Conservation (phyloP, 331 rosid species). For the Rosa hybrid region DNA sequence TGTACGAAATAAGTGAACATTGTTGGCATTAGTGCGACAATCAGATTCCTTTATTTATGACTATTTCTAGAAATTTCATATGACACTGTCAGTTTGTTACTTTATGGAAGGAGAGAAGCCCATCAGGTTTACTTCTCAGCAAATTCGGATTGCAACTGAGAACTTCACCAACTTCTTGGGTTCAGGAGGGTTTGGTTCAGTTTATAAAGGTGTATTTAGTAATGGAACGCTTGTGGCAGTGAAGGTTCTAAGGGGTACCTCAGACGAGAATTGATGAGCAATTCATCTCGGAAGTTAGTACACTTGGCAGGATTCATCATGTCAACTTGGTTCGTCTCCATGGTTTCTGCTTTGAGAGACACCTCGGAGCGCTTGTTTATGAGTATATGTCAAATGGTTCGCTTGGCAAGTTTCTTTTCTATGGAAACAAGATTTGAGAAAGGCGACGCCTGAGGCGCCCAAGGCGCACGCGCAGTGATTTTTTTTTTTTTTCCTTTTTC, state of each 20-base stretch:
- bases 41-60: too few species aligned
- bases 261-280: conserved; percentile 40
- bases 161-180: conserved; percentile 42
- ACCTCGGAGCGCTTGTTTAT: conserved; percentile 42
- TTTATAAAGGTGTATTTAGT: conserved; percentile 38
- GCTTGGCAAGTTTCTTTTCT: conserved; percentile 39
- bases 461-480: too few species aligned
- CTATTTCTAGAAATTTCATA: too few species aligned
- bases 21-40: too few species aligned
- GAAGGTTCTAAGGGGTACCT: conserved; percentile 36
- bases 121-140: conserved; percentile 33
- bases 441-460: too few species aligned
- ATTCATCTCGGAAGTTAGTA: conserved; percentile 64
- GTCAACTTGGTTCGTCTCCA: conserved; percentile 46
- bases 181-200: conserved; percentile 54
- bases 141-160: conserved; percentile 36
- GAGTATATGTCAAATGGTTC: conserved; percentile 55
- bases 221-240: conserved; percentile 40
- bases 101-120: conserved; percentile 47
- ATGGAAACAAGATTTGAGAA: neutral
- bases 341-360: neutral
- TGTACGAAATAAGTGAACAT: too few species aligned
- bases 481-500: too few species aligned
- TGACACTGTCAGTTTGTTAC: too few species aligned
- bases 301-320: conserved; percentile 56